Evolutionary conservation across 2,329 filamentous ascomycete species (phyloP).

Genomic region (Penicillium sp.): DNA sequence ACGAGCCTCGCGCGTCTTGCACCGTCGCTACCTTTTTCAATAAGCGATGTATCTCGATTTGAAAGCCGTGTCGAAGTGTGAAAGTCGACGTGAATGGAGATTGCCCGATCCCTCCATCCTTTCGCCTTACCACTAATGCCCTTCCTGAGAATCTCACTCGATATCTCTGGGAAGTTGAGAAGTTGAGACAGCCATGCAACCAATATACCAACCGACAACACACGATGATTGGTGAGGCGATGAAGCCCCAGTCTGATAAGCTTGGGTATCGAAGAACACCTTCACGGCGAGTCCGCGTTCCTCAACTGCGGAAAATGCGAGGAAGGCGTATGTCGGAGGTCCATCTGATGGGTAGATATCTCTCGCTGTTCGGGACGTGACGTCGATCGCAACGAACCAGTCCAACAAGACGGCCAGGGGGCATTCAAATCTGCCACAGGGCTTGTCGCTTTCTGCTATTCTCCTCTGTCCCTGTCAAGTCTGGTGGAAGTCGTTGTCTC

Average conservation of each 20-base stretch:
- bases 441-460: background rate
- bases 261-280: background rate
- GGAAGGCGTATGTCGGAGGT: background rate
- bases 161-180: background rate
- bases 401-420: background rate
- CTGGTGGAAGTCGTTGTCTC: background rate
- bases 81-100: background rate
- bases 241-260: no score
- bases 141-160: background rate
- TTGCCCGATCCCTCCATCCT: background rate
- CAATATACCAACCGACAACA: background rate
- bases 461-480: background rate
- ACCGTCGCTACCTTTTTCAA: background rate
- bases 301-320: background rate
- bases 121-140: background rate
- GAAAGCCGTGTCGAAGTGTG: background rate
- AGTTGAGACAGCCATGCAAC: background rate
- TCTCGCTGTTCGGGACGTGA: background rate
- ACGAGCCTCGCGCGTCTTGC: background rate
- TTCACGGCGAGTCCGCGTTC: background rate
- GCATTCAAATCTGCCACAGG: background rate
- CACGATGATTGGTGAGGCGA: background rate
- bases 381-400: background rate
- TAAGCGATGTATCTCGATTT: background rate
- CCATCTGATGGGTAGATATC: background rate